Conservation (phyloP, 2,329 filamentous ascomycete genomes). For the Orbilia quercus region DNA sequence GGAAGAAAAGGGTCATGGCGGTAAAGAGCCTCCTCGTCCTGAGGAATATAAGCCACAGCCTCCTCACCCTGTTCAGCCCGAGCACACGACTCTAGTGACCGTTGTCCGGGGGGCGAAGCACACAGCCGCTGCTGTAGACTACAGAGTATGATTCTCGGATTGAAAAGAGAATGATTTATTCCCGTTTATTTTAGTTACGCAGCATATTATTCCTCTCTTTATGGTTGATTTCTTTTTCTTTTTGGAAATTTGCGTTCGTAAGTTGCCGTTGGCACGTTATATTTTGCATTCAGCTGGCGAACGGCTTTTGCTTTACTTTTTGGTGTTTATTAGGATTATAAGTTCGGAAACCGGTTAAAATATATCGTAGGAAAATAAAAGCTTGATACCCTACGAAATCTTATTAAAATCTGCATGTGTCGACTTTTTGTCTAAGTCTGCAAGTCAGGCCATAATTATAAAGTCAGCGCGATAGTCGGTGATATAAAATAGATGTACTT, state of each 20-base stretch:
- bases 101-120: constrained; percentile 31
- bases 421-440: neutral
- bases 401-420: neutral
- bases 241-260: neutral
- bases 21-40: too few relatives aligned
- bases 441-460: too few relatives aligned
- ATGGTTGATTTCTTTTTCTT: constrained; percentile 6
- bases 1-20: constrained; percentile 1
- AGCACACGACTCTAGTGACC: constrained; percentile 33
- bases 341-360: neutral
- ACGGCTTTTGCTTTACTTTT: neutral
- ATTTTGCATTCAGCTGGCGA: neutral
- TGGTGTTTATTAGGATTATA: neutral
- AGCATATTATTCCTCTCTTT: neutral
- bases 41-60: constrained; percentile 11
- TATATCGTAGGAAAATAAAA: constrained; percentile 26
- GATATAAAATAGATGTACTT: too few relatives aligned
- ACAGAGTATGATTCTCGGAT: neutral
- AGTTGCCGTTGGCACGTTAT: neutral
- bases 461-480: too few relatives aligned
- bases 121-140: constrained; percentile 3
- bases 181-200: neutral
- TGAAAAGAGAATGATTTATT: neutral
- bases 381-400: constrained; percentile 18
- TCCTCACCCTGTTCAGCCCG: constrained; percentile 2